Evolutionary conservation across 768 basidiomycete genomes (phyloP).

Genomic region (Phylloporus scabripes): DNA sequence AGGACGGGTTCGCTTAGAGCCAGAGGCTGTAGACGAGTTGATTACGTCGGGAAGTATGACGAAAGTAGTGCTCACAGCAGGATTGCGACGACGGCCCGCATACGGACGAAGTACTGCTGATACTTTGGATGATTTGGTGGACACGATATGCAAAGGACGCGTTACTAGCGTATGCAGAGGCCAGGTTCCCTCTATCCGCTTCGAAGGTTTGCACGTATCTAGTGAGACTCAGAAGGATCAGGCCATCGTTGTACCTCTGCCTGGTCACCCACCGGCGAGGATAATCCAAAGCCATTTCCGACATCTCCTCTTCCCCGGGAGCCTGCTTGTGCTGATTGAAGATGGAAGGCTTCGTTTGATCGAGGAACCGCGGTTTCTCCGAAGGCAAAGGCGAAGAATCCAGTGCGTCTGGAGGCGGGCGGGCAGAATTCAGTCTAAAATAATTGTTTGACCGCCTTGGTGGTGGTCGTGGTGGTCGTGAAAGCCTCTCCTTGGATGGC

Average conservation of each 20-base stretch:
- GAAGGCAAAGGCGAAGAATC: background rate
- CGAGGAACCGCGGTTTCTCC: background rate
- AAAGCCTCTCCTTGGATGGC: conserved; percentile 11
- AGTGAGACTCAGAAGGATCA: conserved; percentile 4
- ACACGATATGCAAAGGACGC: conserved; percentile 30
- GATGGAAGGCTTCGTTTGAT: conserved; percentile 1
- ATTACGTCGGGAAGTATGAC: background rate
- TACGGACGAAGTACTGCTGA: background rate
- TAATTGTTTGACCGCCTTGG: conserved; percentile 6
- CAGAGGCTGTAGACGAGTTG: conserved; percentile 12
- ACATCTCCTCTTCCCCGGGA: conserved; percentile 21
- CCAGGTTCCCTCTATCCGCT: conserved; percentile 28
- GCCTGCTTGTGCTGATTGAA: background rate
- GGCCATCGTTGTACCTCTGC: background rate
- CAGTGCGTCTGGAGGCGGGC: background rate
- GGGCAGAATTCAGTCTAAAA: background rate
- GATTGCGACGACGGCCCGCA: conserved; percentile 1
- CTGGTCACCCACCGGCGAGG: conserved; percentile 23
- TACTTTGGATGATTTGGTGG: conserved; percentile 9
- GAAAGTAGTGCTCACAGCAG: conserved; percentile 14
- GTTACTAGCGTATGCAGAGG: conserved; percentile 27
- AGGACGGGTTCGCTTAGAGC: conserved; percentile 21
- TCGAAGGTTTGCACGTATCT: conserved; percentile 32
- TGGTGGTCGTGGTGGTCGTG: conserved; percentile 17
- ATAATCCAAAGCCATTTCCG: conserved; percentile 28